Conservation (phyloP, 805 yeast species). For the Nadsonia fulvescens region DNA sequence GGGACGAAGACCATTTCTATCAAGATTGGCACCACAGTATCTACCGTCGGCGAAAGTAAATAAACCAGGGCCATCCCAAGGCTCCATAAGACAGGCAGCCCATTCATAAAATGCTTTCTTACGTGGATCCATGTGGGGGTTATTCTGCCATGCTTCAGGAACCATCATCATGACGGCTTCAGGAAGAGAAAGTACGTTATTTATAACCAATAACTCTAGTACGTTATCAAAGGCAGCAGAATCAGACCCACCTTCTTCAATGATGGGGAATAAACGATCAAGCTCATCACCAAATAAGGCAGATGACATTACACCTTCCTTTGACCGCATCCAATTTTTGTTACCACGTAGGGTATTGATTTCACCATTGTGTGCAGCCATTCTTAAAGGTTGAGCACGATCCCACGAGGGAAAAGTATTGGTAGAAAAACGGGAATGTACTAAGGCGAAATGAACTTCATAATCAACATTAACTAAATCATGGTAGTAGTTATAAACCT, state of each 20-base stretch:
- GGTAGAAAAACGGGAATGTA: slow-evolving; percentile 93
- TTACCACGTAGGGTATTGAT: slow-evolving; percentile 93
- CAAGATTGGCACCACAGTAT: slow-evolving; percentile 95
- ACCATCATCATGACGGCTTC: slow-evolving; percentile 95
- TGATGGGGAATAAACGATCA: slow-evolving; percentile 81
- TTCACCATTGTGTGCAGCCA: slow-evolving; percentile 98
- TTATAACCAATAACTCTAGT: slow-evolving; percentile 73
- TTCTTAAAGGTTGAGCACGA: slow-evolving; percentile 92
- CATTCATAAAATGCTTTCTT: slow-evolving; percentile 93
- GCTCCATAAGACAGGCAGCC: slow-evolving; percentile 99
- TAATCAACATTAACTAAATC: slow-evolving; percentile 82
- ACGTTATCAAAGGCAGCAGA: slow-evolving; percentile 97
- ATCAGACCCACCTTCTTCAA: slow-evolving; percentile 97
- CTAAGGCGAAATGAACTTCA: slow-evolving; percentile 89
- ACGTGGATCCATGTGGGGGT: slow-evolving; percentile 68
- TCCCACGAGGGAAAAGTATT: slow-evolving; percentile 99
- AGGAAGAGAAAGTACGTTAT: slow-evolving; percentile 81
- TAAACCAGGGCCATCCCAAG: slow-evolving; percentile 99
- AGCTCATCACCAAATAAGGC: slow-evolving; percentile 77
- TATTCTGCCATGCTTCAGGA: slow-evolving; percentile 97
- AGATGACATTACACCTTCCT: slow-evolving; percentile 92
- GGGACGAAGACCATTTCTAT: slow-evolving; percentile 94
- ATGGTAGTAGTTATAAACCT: slow-evolving; percentile 86
- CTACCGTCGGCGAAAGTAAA: slow-evolving; percentile 95
- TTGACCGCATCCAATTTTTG: slow-evolving; percentile 98